Percentiles rank a stretch among this genome's conserved stretches.
phyloP scores from a whole-genome alignment of 352 stramenopile species.

The Pythium volutum region DNA sequence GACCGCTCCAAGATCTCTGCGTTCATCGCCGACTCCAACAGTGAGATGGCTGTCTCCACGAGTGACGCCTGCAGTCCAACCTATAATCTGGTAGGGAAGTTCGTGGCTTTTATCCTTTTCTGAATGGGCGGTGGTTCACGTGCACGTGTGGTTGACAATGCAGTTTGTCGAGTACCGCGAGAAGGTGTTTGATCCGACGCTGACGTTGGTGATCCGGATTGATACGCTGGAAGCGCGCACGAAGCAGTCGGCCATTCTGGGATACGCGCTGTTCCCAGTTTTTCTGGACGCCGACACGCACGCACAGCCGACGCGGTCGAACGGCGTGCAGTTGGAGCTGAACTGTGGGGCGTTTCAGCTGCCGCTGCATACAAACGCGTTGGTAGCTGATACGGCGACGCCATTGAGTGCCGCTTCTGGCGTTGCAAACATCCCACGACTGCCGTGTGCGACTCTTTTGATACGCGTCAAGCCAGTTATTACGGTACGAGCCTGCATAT shows the following conservation, averaged over 20 bases:
- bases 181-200: slow-evolving; percentile 67
- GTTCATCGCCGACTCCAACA: slow-evolving; percentile 29
- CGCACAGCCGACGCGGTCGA: slow-evolving; percentile 48
- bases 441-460: slow-evolving; percentile 81
- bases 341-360: slow-evolving; percentile 81
- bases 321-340: slow-evolving; percentile 47
- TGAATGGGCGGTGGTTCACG: background rate
- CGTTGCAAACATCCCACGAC: slow-evolving; percentile 36
- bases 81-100: slow-evolving; percentile 52
- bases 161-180: slow-evolving; percentile 78
- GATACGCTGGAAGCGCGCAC: slow-evolving; percentile 71
- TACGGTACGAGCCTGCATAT: slow-evolving; percentile 26
- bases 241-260: slow-evolving; percentile 57
- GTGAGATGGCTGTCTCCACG: slow-evolving; percentile 20
- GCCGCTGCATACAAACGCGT: slow-evolving; percentile 52
- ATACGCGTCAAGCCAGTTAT: slow-evolving; percentile 57
- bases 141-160: background rate
- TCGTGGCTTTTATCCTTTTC: background rate
- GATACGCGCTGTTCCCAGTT: slow-evolving; percentile 64
- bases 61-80: slow-evolving; percentile 38
- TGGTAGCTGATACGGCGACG: slow-evolving; percentile 30
- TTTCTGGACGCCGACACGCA: slow-evolving; percentile 71
- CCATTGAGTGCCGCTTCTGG: slow-evolving; percentile 33
- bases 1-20: slow-evolving; percentile 38
- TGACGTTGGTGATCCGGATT: slow-evolving; percentile 82